Base-by-base conservation (phyloP, 2,329 filamentous ascomycete genomes). In the Aureobasidium sp. region DNA sequence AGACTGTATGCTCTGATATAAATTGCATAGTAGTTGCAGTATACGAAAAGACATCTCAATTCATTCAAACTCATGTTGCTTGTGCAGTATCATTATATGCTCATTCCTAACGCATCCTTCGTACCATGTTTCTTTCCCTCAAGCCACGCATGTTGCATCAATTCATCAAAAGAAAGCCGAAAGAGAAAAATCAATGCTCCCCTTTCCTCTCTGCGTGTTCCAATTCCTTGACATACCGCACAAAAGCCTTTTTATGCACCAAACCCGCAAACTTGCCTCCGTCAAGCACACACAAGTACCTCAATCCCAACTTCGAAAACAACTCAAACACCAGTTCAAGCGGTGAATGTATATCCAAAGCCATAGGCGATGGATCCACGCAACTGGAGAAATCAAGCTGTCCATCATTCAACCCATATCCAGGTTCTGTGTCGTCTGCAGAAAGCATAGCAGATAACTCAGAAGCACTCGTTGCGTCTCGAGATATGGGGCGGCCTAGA, bases 251-350 rank as follows among this genome's bases (percentile, higher is more conserved):
- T 79, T 97, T 97, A 75, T 99, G 94, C 55, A 88, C 91, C 80
- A 99, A 83, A 65, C 94, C 94, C 2, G 89, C 89, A 75, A 90
- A 99, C 64, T 85, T 85, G 29, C 94, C 94, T 66, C 96, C 86
- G 61, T 83, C 84, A 30, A 94, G 77, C 5, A 97, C 91, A 72
- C 94, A 97, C 54, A 99, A 88, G 73, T 96, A 97, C 64, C 94
- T 82, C 66, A 99, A 75, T 1, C 94, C 94, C 9, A 99, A 80
- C 75, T 99, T 99, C 55, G 90, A 89, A 73, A 97, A 99, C 69
- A 91, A 93, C 72, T 99, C 94, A 69, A 96, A 97, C 4, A 97
- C 94, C 42, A 99, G 77, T 71, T 97, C 92, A 84, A 97, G 92
- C 0, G 94, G 90, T 0, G 89, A 94, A 67, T 87, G 85, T 34